Conservation (phyloP, 768 basidiomycete species). For the Chalciporus chontae region DNA sequence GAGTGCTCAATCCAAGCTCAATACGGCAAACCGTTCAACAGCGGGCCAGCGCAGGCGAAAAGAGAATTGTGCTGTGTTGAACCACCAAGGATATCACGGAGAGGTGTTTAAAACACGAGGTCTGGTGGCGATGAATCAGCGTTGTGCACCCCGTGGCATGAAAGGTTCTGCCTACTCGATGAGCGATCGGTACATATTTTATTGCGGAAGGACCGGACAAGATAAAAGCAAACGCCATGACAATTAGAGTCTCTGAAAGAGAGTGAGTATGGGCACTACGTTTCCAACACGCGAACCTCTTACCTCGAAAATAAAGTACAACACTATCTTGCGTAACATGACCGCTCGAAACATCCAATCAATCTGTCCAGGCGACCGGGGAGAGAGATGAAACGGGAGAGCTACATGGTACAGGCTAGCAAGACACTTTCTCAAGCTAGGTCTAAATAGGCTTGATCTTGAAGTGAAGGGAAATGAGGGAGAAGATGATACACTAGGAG, state of each 20-base stretch:
- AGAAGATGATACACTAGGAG: slow-evolving; percentile 91
- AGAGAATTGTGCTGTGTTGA: no score
- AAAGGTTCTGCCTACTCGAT: slow-evolving; percentile 1
- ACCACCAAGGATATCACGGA: background rate
- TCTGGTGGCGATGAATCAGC: slow-evolving; percentile 2
- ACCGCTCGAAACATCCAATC: slow-evolving; percentile 6
- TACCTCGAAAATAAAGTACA: slow-evolving; percentile 22
- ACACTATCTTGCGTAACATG: slow-evolving; percentile 24
- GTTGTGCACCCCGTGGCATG: background rate
- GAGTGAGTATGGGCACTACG: background rate
- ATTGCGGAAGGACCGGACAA: background rate
- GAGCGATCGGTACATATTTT: background rate
- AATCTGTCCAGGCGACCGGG: slow-evolving; percentile 7
- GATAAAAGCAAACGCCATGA: slow-evolving; percentile 6
- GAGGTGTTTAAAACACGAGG: background rate
- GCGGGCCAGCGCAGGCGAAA: background rate
- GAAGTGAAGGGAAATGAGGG: slow-evolving; percentile 97
- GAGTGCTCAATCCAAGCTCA: no score
- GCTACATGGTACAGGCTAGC: background rate
- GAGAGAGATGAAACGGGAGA: background rate
- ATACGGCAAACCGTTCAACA: background rate
- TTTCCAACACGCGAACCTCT: background rate
- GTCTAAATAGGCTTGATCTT: slow-evolving; percentile 97
- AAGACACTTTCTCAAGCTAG: background rate
- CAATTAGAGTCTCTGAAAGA: slow-evolving; percentile 11